Evolutionary conservation across 768 basidiomycete genomes (phyloP), one percentile per base, ranked within the genome.

Genomic region (Phaffia tasmanica): DNA sequence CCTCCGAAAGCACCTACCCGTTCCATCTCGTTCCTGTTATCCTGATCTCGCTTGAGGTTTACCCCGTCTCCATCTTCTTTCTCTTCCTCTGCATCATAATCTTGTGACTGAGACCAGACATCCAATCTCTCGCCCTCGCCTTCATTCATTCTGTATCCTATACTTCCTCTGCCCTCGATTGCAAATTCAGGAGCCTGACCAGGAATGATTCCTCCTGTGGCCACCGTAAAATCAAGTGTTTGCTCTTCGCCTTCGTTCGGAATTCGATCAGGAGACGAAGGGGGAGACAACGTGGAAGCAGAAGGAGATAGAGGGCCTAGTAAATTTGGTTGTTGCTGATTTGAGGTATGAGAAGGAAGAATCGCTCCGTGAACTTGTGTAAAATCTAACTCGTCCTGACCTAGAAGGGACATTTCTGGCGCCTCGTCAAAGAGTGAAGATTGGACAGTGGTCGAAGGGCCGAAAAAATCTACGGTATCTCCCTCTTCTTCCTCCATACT

Each of bases 221-320:
- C 74, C 25, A 76, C 72, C 6, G 77, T 77, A 66, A 77, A 77
- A 61, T 77, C 77, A 72, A 77, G 75, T 2, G 76, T 76, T 53
- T 53, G 53, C 46, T 69, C 64, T 30, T 67, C 61, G 21, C 59
- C 59, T 23, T 60, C 60, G n/a, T 42, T 50, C n/a, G 50, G 32
- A 2, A 29, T 3, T 27, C 27, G 56, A 29, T 19, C 56, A 23
- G 56, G 56, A 4, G 56, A 57, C 15, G 56, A 32, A 29, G 25
- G 56, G 6, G 56, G 56, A 18, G 63, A 56, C 11, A 49, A 14
- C 29, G 65, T 67, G 11, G 65, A 67, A 14, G 65, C 65, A 21
- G 60, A 62, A 2, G 65, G 65, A 35, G 65, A 67, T 15, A 42
- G 65, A 53, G 27, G 35, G 53, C 57, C 48, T 47, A 23, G 51